These are phyloP conservation scores for Bipolaris sorokiniana DNA, from an alignment of 2,329 filamentous ascomycete species.

Conservation along the genomic window DNA sequence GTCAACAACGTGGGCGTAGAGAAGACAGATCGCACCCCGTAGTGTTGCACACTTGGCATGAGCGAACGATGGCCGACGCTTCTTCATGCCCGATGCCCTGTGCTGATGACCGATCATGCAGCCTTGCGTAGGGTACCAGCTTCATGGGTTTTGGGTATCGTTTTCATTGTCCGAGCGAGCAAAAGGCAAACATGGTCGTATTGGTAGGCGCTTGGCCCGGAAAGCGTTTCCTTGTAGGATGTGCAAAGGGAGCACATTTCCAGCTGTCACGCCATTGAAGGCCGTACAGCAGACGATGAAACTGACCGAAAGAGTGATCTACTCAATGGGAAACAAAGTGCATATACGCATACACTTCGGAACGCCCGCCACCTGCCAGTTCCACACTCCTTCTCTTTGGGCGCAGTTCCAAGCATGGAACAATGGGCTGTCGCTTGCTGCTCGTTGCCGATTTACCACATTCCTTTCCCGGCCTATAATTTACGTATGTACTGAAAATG, in stretches of 20 bases:
- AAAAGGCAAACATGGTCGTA: neutral
- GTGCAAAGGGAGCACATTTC: constrained; percentile 2
- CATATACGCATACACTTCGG: constrained; percentile 15
- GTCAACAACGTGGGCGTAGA: neutral
- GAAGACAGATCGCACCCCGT: constrained; percentile 4
- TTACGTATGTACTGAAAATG: constrained; percentile 16
- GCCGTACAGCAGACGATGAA: constrained; percentile 1
- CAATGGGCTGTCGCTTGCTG: constrained; percentile 7
- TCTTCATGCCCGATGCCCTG: constrained; percentile 10
- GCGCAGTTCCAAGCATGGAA: constrained; percentile 4
- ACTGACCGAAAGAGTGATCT: constrained; percentile 4
- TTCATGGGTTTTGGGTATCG: neutral
- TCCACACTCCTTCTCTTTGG: constrained; percentile 10
- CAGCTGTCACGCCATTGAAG: constrained; percentile 9
- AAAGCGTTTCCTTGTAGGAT: neutral
- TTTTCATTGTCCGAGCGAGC: constrained; percentile 2
- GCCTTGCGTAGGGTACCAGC: constrained; percentile 6
- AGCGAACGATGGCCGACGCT: constrained; percentile 1
- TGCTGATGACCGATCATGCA: constrained; percentile 13
- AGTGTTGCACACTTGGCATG: constrained; percentile 1
- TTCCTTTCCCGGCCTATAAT: constrained; percentile 11
- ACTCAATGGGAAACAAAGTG: constrained; percentile 7
- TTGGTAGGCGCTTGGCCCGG: neutral
- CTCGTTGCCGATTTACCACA: constrained; percentile 3
- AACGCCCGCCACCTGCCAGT: constrained; percentile 23